Conservation (phyloP, 2,329 filamentous ascomycete species). For the Ophiostoma ips region DNA sequence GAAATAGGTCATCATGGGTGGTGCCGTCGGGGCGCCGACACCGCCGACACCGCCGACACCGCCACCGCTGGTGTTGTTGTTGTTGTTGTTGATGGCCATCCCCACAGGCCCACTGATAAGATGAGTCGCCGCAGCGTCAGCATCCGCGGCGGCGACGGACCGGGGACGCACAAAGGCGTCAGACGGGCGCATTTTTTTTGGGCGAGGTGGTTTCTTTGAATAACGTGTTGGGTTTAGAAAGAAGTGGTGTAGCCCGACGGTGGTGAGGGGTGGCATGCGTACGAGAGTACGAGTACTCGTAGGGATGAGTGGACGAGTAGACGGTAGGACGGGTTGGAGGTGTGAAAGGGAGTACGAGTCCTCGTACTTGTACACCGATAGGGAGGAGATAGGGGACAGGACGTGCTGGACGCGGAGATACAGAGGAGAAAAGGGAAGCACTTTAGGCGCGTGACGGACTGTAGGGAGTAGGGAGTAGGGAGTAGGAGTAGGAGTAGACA, state of each 20-base stretch:
- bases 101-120: slow-evolving; percentile 9
- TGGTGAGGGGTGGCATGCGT: too few relatives aligned
- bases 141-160: slow-evolving; percentile 22
- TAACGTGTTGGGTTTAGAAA: background rate
- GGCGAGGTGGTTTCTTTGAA: background rate
- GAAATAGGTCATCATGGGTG: slow-evolving; percentile 36
- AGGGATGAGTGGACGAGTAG: too few relatives aligned
- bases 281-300: too few relatives aligned
- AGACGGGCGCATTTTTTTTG: slow-evolving; percentile 32
- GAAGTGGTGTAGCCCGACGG: background rate
- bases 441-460: too few relatives aligned
- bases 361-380: too few relatives aligned
- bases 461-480: too few relatives aligned
- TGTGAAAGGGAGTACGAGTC: too few relatives aligned
- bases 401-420: too few relatives aligned
- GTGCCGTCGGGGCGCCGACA: background rate
- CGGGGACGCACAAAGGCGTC: slow-evolving; percentile 27
- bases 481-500: too few relatives aligned
- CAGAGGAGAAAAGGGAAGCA: too few relatives aligned
- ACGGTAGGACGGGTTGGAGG: too few relatives aligned
- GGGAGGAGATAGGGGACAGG: too few relatives aligned
- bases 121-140: slow-evolving; percentile 15
- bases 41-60: background rate
- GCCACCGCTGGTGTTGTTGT: background rate
- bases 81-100: background rate